Percentiles rank a stretch among this genome's conserved stretches.
These are phyloP conservation scores for Geranium brycei DNA, from an alignment of 345 rosid species.

Conservation along the genomic window DNA sequence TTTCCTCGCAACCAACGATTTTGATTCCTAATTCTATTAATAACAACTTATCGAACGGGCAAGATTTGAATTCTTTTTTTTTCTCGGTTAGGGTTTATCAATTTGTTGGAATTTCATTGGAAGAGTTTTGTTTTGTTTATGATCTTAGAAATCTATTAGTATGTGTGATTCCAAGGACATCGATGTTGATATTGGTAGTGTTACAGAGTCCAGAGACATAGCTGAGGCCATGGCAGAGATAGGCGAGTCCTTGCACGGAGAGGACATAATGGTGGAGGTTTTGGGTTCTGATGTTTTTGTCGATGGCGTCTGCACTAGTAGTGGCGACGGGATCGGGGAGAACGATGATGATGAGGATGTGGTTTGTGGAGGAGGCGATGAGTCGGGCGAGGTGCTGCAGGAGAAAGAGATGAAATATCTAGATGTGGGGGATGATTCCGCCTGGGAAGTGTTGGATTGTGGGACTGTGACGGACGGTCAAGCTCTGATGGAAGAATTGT, in stretches of 20 bases:
- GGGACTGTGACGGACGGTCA: not conserved
- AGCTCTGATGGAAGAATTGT: not conserved
- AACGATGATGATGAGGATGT: constrained; percentile 9
- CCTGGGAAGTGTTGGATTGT: not conserved
- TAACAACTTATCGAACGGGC: no score
- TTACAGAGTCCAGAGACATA: constrained; percentile 8
- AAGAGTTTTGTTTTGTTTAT: no score
- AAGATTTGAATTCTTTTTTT: no score
- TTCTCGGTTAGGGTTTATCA: no score
- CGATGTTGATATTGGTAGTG: constrained; percentile 8
- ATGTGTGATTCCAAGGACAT: not conserved
- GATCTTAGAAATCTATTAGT: no score
- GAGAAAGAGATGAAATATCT: not conserved
- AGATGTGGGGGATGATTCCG: not conserved
- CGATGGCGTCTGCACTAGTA: constrained; percentile 26
- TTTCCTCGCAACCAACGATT: no score
- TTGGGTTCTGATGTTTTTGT: constrained; percentile 28
- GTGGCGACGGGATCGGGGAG: constrained; percentile 6
- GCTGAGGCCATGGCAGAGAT: constrained; percentile 16
- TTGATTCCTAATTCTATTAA: no score
- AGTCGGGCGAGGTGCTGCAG: constrained; percentile 5
- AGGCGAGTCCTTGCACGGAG: constrained; percentile 24
- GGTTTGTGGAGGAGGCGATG: constrained; percentile 1
- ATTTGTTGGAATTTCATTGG: no score
- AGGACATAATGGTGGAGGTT: constrained; percentile 31